Evolutionary conservation across 2,329 filamentous ascomycete genomes (phyloP).

Genomic region (Akanthomyces dipterigenus): DNA sequence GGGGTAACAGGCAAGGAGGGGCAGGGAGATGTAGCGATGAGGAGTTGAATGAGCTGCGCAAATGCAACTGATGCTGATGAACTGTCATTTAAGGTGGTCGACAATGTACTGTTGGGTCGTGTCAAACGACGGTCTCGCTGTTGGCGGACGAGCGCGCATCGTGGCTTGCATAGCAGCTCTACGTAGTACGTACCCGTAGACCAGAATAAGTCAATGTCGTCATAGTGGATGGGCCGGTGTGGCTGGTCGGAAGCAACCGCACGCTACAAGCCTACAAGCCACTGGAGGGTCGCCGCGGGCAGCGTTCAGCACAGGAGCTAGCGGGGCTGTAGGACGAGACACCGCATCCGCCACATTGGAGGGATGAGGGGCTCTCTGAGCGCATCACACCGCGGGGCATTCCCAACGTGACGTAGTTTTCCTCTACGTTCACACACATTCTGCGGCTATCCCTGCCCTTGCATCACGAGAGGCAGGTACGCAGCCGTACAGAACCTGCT

Average conservation of each 20-base stretch:
- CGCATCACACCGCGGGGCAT: conserved; percentile 1
- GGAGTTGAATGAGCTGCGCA: background rate
- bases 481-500: background rate
- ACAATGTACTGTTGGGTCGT: background rate
- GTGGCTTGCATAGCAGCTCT: background rate
- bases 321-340: background rate
- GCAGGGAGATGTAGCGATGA: background rate
- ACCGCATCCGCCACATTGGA: background rate
- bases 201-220: conserved; percentile 2
- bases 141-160: background rate
- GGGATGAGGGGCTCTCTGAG: conserved; percentile 2
- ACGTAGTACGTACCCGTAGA: too few species aligned
- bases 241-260: conserved; percentile 10
- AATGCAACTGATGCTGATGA: background rate
- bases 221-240: background rate
- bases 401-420: conserved; percentile 3
- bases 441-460: background rate
- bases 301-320: too few species aligned
- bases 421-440: background rate
- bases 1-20: background rate
- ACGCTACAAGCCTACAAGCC: background rate
- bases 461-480: background rate
- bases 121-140: too few species aligned
- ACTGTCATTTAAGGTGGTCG: background rate
- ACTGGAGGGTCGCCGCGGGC: background rate